phyloP scores from a whole-genome alignment of 192 early-diverging fungal genomes.

The Coemansia sp. region DNA sequence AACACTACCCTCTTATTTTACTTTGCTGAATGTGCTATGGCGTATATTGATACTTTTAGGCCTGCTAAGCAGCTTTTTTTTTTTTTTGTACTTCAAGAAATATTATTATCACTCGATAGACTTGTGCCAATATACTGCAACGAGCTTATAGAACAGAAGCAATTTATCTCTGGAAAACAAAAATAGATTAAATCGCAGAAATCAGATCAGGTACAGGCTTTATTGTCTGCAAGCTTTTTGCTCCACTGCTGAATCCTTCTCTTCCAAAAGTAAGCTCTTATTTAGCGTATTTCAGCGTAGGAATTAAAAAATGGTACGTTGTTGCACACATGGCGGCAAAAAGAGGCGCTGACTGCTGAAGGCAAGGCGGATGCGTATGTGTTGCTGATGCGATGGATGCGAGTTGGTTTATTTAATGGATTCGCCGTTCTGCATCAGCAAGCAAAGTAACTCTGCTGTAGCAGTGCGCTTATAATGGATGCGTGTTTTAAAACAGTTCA shows the following conservation, averaged over 20 bases:
- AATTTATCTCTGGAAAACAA: no score
- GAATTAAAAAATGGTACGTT: slow-evolving; percentile 12
- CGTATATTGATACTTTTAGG: slow-evolving; percentile 2
- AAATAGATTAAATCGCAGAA: no score
- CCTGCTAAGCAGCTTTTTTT: not conserved
- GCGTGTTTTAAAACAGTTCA: not conserved
- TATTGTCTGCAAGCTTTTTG: not conserved
- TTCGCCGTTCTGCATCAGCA: no score
- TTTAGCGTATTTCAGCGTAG: slow-evolving; percentile 14
- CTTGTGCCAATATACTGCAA: no score
- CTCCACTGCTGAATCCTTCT: slow-evolving; percentile 1
- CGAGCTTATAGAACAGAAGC: no score
- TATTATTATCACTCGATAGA: not conserved
- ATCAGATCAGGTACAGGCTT: not conserved
- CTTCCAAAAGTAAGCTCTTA: slow-evolving; percentile 14
- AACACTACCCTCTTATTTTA: not conserved
- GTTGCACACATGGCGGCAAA: no score
- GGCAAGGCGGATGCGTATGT: no score
- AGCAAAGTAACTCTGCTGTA: no score
- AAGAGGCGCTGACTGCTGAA: no score
- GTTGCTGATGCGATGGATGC: no score
- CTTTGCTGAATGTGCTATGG: not conserved
- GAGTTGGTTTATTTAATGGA: no score
- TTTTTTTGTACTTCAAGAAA: not conserved
- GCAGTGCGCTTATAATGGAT: no score